Base-by-base conservation (phyloP, 2,329 filamentous ascomycete genomes). In the Tolypocladium nubicola region DNA sequence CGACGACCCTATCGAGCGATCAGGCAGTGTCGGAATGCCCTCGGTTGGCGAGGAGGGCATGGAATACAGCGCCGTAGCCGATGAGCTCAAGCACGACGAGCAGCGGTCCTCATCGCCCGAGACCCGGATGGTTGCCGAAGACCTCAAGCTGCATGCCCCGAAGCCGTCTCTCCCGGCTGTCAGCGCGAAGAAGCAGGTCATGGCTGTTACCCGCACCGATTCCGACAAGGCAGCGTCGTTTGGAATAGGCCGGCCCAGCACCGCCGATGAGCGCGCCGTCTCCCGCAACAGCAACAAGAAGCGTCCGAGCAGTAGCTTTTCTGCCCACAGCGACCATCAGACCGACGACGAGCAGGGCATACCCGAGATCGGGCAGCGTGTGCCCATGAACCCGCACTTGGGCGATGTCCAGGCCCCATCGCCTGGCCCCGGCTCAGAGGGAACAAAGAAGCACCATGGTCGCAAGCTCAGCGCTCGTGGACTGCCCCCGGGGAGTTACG, bases 321-420 rank as follows among this genome's bases (percentile, higher is more conserved):
- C 80, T 55, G 69, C 77, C 41, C 79, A 79, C 47, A 76, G 77
- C 52, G 77, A 78, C 57, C 76, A 79, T 45, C 74, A 86, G 61
- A 68, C 74, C 45, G 87, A 87, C 21, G 88, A 93, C 52, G 89
- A 94, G 62, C 86, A 91, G 57, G 93, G 92, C 26, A 96, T 97
- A 65, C 92, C 92, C 2, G 89, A 95, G 68, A 94, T 97, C 63
- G 93, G 93, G 53, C 84, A 89, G 66, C 88, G 92, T 67, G 93
- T 99, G 43, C 94, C 94, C 54, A 94, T 99, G 89, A 88, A 94
- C 68, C 88, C 87, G 56, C 84, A 94, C 69, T 89, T 94, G 49
- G 94, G 94, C 60, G 93, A 97, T 69, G 94, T 97, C 11, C 94
- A 99, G 75, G 94, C 94, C 16, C 94, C 94, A 2, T 94, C 92